These are phyloP conservation scores for Phaeomoniella chlamydospora DNA, from an alignment of 2,329 filamentous ascomycete genomes.

Conservation along the genomic window DNA sequence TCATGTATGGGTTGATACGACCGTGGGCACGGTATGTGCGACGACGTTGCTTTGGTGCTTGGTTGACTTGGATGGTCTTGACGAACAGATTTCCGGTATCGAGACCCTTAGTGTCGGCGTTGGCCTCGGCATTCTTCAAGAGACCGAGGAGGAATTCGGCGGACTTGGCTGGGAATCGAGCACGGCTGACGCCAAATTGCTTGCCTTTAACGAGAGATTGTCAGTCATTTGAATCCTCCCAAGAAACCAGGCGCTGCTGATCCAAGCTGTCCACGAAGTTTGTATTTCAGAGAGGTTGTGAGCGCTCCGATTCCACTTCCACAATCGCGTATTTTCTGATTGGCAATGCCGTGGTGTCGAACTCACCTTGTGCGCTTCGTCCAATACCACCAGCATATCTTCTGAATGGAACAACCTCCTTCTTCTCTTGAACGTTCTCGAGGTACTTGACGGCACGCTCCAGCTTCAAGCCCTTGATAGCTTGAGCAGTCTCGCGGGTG, in stretches of 20 bases:
- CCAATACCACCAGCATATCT: conserved; percentile 93
- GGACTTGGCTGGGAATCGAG: conserved; percentile 98
- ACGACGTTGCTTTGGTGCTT: conserved; percentile 98
- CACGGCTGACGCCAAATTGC: conserved; percentile 94
- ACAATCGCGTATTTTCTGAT: too few species aligned
- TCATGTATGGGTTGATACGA: conserved; percentile 99
- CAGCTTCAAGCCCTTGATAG: conserved; percentile 98
- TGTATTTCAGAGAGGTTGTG: too few species aligned
- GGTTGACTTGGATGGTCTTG: conserved; percentile 99
- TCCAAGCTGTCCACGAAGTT: too few species aligned
- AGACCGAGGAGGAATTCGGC: conserved; percentile 96
- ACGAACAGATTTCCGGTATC: conserved; percentile 95
- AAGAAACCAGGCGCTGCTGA: too few species aligned
- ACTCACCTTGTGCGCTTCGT: conserved; percentile 91
- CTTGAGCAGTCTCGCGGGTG: conserved; percentile 98
- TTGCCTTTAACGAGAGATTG: conserved; percentile 53
- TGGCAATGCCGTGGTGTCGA: too few species aligned
- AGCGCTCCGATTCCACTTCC: too few species aligned
- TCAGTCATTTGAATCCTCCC: too few species aligned
- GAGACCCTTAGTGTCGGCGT: conserved; percentile 92
- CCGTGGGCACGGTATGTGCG: conserved; percentile 99
- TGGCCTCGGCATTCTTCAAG: conserved; percentile 94
- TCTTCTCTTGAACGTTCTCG: conserved; percentile 94
- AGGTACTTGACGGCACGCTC: conserved; percentile 91
- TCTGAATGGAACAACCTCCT: conserved; percentile 96